Conservation (phyloP, 2,329 filamentous ascomycete genomes). For the Fonsecaea multimorphosa region DNA sequence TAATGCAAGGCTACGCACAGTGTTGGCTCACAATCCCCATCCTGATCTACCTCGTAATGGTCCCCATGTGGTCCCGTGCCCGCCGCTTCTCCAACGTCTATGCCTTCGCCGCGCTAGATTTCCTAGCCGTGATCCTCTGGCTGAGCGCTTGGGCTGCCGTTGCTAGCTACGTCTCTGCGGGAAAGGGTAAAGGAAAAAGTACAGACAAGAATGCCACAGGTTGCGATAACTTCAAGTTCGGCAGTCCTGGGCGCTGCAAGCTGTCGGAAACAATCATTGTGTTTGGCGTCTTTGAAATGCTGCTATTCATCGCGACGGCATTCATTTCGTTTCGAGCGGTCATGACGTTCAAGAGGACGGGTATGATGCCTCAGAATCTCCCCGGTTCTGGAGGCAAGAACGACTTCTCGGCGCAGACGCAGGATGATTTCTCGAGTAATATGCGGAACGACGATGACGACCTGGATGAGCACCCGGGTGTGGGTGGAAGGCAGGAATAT, state of each 20-base stretch:
- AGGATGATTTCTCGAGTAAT: conserved; percentile 56
- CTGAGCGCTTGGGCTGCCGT: conserved; percentile 64
- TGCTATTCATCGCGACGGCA: conserved; percentile 61
- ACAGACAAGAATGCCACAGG: conserved; percentile 52
- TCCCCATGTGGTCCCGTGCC: conserved; percentile 66
- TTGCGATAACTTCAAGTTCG: conserved; percentile 63
- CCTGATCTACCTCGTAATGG: conserved; percentile 65
- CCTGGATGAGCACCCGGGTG: conserved; percentile 46
- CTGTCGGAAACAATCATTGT: conserved; percentile 63
- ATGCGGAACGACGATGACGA: conserved; percentile 50
- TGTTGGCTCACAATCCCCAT: conserved; percentile 66
- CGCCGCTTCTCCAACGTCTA: conserved; percentile 65
- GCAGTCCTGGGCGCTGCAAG: conserved; percentile 61
- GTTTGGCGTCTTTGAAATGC: conserved; percentile 63
- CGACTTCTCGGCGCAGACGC: conserved; percentile 57
- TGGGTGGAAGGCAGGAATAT: conserved; percentile 47
- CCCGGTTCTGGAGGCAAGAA: conserved; percentile 41
- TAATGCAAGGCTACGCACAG: conserved; percentile 44
- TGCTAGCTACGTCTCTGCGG: conserved; percentile 62
- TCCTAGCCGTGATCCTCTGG: conserved; percentile 63
- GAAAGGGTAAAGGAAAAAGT: conserved; percentile 55
- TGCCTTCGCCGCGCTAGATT: conserved; percentile 63
- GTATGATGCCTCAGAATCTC: conserved; percentile 57
- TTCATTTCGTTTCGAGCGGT: conserved; percentile 62
- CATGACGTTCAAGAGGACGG: conserved; percentile 62